Evolutionary conservation across 78 protist species (phyloP).

Genomic region (Dictyostelium capitatum): DNA sequence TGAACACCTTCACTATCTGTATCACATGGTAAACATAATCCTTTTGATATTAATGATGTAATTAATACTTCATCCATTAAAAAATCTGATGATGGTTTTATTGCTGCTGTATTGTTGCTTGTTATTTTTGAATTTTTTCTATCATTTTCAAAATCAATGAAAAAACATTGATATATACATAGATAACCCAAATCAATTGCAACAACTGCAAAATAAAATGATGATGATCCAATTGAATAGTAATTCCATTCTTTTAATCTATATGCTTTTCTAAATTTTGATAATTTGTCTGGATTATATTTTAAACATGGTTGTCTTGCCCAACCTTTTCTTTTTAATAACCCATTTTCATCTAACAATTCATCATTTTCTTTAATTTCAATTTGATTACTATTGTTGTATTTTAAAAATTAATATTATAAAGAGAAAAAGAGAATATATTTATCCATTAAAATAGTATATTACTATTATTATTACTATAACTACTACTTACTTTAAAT

Average conservation of each 20-base stretch:
- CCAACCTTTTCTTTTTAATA: conserved; percentile 44
- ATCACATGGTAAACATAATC: conserved; percentile 25
- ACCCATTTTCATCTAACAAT: conserved; percentile 54
- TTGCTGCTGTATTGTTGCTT: too few species aligned
- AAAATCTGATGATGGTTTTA: not conserved
- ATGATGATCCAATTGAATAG: conserved; percentile 35
- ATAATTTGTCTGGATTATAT: conserved; percentile 44
- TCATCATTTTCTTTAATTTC: conserved; percentile 15
- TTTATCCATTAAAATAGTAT: too few species aligned
- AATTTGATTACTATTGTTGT: not conserved
- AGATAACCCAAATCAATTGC: conserved; percentile 51
- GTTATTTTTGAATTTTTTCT: not conserved
- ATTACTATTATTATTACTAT: too few species aligned
- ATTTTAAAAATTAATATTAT: not conserved
- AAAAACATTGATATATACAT: conserved; percentile 40
- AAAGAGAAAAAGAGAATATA: not conserved
- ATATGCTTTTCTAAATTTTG: conserved; percentile 24
- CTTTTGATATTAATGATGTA: conserved; percentile 33
- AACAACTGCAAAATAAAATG: conserved; percentile 61
- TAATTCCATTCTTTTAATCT: conserved; percentile 77
- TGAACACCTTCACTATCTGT: conserved; percentile 32
- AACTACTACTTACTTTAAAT: conserved; percentile 50
- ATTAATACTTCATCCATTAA: conserved; percentile 27
- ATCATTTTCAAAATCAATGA: conserved; percentile 42
- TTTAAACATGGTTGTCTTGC: conserved; percentile 47